phyloP scores from a whole-genome alignment of 73 alveolate genomes.

The Tetrahymena malaccensis region DNA sequence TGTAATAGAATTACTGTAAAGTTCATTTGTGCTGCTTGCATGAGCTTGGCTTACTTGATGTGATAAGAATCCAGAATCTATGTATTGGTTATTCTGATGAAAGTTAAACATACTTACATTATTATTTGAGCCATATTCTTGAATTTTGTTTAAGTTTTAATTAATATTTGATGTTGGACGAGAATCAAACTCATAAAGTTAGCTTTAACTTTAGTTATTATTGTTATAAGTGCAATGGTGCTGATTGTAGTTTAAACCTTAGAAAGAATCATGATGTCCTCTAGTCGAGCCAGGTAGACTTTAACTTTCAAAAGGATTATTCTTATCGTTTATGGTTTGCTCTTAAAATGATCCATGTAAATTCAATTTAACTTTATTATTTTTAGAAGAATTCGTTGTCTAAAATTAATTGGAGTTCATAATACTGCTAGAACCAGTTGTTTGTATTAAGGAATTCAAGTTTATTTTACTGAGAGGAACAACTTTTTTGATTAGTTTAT shows the following conservation, averaged over 20 bases:
- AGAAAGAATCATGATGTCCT: background rate
- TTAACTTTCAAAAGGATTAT: background rate
- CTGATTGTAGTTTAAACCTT: background rate
- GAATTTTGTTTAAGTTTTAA: background rate
- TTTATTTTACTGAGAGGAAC: background rate
- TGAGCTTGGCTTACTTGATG: background rate
- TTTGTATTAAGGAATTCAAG: background rate
- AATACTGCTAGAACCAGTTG: background rate
- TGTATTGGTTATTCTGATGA: background rate
- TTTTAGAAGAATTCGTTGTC: background rate
- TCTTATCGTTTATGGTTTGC: background rate
- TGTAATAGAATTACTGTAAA: background rate
- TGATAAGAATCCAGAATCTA: background rate
- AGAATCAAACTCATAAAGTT: background rate
- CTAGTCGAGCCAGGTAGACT: background rate
- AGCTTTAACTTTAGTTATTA: background rate
- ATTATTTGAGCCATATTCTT: background rate
- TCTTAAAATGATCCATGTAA: background rate
- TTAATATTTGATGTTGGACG: background rate
- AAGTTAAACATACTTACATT: background rate
- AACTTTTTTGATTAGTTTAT: background rate
- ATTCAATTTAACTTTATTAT: background rate
- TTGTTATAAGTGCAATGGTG: background rate
- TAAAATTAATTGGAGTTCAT: background rate
- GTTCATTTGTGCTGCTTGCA: background rate